These are phyloP conservation scores for Torulaspora microellipsoides DNA, from an alignment of 805 yeast genomes.

Conservation along the genomic window DNA sequence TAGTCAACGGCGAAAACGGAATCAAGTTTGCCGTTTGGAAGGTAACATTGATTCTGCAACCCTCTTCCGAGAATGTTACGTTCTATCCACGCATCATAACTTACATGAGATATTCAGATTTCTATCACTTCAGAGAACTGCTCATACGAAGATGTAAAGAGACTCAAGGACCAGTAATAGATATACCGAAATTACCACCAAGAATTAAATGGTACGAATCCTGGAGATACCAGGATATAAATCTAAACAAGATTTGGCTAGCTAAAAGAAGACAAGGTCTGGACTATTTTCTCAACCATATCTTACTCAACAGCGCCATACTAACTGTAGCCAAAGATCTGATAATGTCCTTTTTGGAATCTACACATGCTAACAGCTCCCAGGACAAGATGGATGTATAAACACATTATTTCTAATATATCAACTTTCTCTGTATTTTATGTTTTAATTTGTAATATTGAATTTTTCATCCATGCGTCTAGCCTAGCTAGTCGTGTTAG, in stretches of 20 bases:
- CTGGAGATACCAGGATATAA: constrained; percentile 28
- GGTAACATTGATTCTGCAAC: constrained; percentile 20
- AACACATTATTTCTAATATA: too few species aligned
- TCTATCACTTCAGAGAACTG: constrained; percentile 43
- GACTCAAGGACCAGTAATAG: constrained; percentile 21
- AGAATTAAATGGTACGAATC: constrained; percentile 38
- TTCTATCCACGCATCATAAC: constrained; percentile 35
- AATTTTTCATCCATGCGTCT: too few species aligned
- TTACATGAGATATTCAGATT: constrained; percentile 63
- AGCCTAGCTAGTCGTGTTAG: too few species aligned
- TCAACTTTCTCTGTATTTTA: too few species aligned
- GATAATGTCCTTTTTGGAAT: constrained; percentile 36
- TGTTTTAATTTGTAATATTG: too few species aligned
- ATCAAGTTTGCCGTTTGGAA: constrained; percentile 31
- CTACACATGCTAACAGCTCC: too few species aligned
- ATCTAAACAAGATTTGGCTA: constrained; percentile 44
- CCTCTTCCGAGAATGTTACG: background rate
- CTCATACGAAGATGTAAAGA: constrained; percentile 29
- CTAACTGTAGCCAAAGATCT: constrained; percentile 36
- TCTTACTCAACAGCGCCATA: constrained; percentile 45
- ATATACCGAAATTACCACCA: constrained; percentile 50
- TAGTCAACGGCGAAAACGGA: constrained; percentile 26
- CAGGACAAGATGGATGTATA: too few species aligned
- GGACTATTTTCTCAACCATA: constrained; percentile 55
- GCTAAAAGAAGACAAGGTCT: constrained; percentile 52